Evolutionary conservation across 2,329 filamentous ascomycete species (phyloP).

Genomic region (Diplocarpon rosae): DNA sequence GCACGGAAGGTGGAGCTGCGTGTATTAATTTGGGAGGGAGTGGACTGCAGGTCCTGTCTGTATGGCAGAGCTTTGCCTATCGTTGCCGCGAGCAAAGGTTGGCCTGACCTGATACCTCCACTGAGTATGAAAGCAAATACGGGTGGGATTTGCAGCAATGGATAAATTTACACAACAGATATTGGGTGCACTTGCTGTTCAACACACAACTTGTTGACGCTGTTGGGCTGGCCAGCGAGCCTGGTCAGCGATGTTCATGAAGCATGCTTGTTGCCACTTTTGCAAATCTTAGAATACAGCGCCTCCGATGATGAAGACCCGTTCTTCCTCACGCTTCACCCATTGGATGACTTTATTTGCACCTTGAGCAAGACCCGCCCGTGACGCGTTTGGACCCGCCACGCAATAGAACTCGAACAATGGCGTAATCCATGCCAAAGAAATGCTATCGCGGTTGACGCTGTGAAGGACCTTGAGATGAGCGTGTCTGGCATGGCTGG

Average conservation of each 20-base stretch:
- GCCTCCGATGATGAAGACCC: conserved; percentile 95
- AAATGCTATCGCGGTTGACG: conserved; percentile 62
- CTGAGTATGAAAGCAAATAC: neutral
- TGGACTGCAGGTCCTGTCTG: too few relatives aligned
- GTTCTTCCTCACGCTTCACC: conserved; percentile 83
- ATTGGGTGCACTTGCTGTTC: neutral
- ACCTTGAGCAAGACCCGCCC: conserved; percentile 62
- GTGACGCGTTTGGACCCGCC: conserved; percentile 61
- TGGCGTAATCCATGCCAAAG: conserved; percentile 83
- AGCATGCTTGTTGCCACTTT: too few relatives aligned
- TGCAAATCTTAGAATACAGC: conserved; percentile 52
- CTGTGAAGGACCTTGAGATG: conserved; percentile 80
- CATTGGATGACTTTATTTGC: conserved; percentile 87
- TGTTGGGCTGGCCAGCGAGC: too few relatives aligned
- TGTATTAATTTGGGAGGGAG: too few relatives aligned
- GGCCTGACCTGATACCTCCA: too few relatives aligned
- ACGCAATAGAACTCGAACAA: conserved; percentile 92
- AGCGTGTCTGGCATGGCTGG: conserved; percentile 73
- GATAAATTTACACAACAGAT: too few relatives aligned
- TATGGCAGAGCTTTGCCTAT: too few relatives aligned
- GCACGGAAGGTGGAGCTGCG: too few relatives aligned
- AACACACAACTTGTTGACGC: too few relatives aligned
- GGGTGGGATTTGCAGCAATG: neutral
- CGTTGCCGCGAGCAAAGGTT: too few relatives aligned
- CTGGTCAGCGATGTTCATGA: too few relatives aligned